Evolutionary conservation across 2,329 filamentous ascomycete species (phyloP), one percentile per base, ranked within the genome.

Genomic region (Colletotrichum costaricense): DNA sequence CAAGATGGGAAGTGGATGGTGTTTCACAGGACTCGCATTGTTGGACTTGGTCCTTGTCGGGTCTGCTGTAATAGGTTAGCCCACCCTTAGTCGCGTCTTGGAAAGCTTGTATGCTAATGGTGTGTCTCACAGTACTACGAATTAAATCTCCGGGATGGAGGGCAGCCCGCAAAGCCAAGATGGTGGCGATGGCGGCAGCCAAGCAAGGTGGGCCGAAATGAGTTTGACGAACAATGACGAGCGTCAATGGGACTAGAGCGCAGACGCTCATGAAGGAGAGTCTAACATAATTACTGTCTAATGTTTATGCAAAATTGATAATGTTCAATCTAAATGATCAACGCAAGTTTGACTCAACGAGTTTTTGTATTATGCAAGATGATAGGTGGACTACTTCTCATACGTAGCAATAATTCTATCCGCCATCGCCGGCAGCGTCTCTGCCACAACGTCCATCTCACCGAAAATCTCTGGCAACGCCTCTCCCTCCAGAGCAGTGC

Each of bases 381-480:
- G 8, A 22, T 5, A 4, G 1, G 6, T 9, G 11, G 26, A 46
- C 62, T 67, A 62, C 11, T 28, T 24, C 4, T 68, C 57, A 1
- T 75, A 79, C 4, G 75, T 70, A 1, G 78, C 76, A 16, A 82
- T 80, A 42, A 84, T 81, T 26, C 75, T 78, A 14, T 84, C 81
- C 0, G 88, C 88, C 86, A 90, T 87, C 8, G 84, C 84, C 0
- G 82, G 79, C 46, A 90, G 78, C 0, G 79, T 82, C 28, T 86
- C 84, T 2, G 84, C 84, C 66, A 86, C 81, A 26, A 90, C 86
- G 62, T 90, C 88, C 84, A 89, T 85, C 74, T 85, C 79, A 0
- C 82, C 85, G 79, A 89, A 87, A 0, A 88, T 81, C 3, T 69
- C 66, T 5, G 69, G 65, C 9, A 72, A 30, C 30, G 54, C 66